phyloP scores from a whole-genome alignment of 805 yeast genomes.

The Schwanniomyces polymorphus region DNA sequence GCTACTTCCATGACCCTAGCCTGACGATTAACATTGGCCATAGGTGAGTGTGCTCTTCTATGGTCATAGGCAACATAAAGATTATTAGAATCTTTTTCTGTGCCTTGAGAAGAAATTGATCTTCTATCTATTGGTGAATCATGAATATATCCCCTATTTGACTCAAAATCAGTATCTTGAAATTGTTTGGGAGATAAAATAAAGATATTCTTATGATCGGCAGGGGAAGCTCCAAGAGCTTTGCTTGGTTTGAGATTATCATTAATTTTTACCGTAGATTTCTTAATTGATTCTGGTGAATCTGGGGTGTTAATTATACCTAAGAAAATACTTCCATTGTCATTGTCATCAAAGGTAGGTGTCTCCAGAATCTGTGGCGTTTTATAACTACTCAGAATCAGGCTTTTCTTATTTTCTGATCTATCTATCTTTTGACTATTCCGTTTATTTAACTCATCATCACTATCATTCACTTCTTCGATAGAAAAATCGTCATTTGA shows the following conservation, averaged over 20 bases:
- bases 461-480: constrained; percentile 42
- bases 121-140: constrained; percentile 11
- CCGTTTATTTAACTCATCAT: constrained; percentile 28
- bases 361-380: neutral
- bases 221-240: constrained; percentile 10
- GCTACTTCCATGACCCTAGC: constrained; percentile 44
- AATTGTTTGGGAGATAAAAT: constrained; percentile 40
- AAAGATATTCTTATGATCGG: constrained; percentile 30
- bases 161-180: constrained; percentile 33
- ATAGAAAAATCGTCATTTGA: constrained; percentile 30
- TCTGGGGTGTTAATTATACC: constrained; percentile 17
- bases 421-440: constrained; percentile 1
- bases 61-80: neutral
- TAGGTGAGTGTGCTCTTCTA: constrained; percentile 33
- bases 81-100: neutral
- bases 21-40: constrained; percentile 44
- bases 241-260: neutral
- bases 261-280: constrained; percentile 2
- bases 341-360: neutral
- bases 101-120: constrained; percentile 8
- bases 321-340: constrained; percentile 15
- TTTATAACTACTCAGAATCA: neutral
- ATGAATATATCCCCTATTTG: constrained; percentile 11
- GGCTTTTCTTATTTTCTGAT: neutral
- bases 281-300: constrained; percentile 4